A percentile compares a stretch with the other conserved stretches of the same genome.
Evolutionary conservation across 495 filamentous ascomycete genomes (phyloP).

Genomic region (Aspergillus ellipticus): DNA sequence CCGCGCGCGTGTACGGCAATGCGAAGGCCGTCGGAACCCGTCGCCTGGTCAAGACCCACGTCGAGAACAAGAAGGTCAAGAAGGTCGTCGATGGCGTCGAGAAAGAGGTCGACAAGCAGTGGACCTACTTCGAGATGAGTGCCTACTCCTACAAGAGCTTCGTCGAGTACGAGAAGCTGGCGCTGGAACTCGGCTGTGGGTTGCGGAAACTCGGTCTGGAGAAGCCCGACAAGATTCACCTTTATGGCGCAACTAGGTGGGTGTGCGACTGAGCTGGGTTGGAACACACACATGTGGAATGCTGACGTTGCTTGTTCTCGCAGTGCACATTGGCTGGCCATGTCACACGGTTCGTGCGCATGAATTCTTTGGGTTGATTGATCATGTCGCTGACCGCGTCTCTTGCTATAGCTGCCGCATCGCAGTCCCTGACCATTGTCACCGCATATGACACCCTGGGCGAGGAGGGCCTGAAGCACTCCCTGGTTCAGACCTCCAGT

Average conservation of each 20-base stretch:
- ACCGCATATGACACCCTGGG: slow-evolving; percentile 98
- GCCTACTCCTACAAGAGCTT: slow-evolving; percentile 84
- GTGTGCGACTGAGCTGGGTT: slow-evolving; percentile 5
- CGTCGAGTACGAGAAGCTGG: slow-evolving; percentile 78
- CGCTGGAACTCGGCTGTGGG: slow-evolving; percentile 69
- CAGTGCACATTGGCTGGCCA: slow-evolving; percentile 73
- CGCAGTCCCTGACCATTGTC: slow-evolving; percentile 93
- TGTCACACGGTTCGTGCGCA: slow-evolving; percentile 56
- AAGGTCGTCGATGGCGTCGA: slow-evolving; percentile 91
- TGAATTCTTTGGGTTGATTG: background rate
- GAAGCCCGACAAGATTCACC: slow-evolving; percentile 72
- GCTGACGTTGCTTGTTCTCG: slow-evolving; percentile 5
- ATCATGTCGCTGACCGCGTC: background rate
- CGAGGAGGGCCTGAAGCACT: slow-evolving; percentile 89
- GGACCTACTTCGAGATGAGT: slow-evolving; percentile 93
- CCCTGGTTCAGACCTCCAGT: slow-evolving; percentile 79
- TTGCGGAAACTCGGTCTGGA: slow-evolving; percentile 75
- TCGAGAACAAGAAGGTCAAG: slow-evolving; percentile 95
- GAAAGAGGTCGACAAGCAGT: slow-evolving; percentile 87
- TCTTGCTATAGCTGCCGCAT: slow-evolving; percentile 50
- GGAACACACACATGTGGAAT: background rate
- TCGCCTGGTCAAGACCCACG: slow-evolving; percentile 76
- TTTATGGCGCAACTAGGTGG: slow-evolving; percentile 83
- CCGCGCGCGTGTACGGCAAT: slow-evolving; percentile 81
- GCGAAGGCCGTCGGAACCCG: slow-evolving; percentile 80